Evolutionary conservation across 2,329 filamentous ascomycete genomes (phyloP).

Genomic region (Venturia effusa): DNA sequence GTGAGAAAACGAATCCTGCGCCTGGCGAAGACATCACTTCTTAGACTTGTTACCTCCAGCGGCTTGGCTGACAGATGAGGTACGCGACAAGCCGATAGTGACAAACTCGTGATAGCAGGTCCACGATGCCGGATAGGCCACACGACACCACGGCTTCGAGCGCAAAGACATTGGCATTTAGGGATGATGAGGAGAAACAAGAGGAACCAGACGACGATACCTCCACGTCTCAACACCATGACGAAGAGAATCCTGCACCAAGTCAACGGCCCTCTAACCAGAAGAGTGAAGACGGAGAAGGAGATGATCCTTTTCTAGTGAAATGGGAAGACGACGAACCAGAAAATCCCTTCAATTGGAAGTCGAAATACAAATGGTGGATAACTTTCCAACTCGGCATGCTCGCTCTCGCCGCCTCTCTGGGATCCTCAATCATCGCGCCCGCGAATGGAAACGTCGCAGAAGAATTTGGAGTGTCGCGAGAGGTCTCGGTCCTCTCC

Average conservation of each 20-base stretch:
- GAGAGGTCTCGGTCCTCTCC: constrained; percentile 37
- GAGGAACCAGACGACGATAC: background rate
- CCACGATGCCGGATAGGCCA: background rate
- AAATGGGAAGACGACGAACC: constrained; percentile 20
- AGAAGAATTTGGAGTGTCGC: constrained; percentile 34
- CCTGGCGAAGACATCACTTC: too few species aligned
- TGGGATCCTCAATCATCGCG: constrained; percentile 45
- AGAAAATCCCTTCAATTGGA: constrained; percentile 52
- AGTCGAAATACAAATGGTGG: constrained; percentile 32
- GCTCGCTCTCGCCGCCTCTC: constrained; percentile 31
- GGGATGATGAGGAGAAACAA: background rate
- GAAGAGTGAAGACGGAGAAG: background rate
- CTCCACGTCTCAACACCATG: background rate
- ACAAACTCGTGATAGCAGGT: background rate
- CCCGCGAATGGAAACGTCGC: constrained; percentile 46
- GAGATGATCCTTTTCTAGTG: background rate
- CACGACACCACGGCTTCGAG: background rate
- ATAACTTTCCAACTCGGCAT: constrained; percentile 37
- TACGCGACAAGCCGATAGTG: background rate
- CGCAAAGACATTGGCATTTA: background rate
- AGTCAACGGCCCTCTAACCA: background rate
- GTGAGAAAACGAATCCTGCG: background rate
- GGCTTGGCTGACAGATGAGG: background rate
- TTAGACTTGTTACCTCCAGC: background rate
- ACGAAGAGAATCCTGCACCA: background rate